Percentiles rank a stretch among this genome's conserved stretches.
These are phyloP conservation scores for Rhizopus sp. DNA, from an alignment of 371 early-diverging fungal genomes.

Conservation along the genomic window DNA sequence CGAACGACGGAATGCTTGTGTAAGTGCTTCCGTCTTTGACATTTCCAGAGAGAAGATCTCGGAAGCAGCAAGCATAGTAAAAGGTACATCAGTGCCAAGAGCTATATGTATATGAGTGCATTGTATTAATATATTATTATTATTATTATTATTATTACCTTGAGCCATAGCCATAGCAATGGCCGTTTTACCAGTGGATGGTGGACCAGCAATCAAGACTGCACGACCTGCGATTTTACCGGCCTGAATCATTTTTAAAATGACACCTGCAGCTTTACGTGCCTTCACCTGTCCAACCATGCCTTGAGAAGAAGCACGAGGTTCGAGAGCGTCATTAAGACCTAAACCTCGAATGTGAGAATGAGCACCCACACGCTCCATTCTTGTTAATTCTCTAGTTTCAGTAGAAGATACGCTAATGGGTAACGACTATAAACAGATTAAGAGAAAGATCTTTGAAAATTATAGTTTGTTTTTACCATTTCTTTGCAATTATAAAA, in stretches of 20 bases:
- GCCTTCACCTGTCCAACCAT: conserved; percentile 98
- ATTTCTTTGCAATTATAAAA: not conserved
- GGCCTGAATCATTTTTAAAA: conserved; percentile 91
- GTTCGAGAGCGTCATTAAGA: conserved; percentile 89
- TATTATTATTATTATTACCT: conserved; percentile 26
- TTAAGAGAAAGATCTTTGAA: not conserved
- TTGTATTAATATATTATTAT: not conserved
- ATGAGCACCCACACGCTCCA: conserved; percentile 89
- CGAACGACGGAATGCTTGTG: conserved; percentile 97
- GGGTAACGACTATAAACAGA: conserved; percentile 34
- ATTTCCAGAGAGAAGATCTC: conserved; percentile 98
- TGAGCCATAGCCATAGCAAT: conserved; percentile 95
- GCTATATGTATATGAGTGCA: conserved; percentile 35
- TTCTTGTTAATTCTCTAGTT: conserved; percentile 60
- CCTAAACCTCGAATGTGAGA: conserved; percentile 95
- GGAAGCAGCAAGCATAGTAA: conserved; percentile 94
- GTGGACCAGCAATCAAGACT: conserved; percentile 96
- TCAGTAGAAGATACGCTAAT: conserved; percentile 49
- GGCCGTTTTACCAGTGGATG: conserved; percentile 97
- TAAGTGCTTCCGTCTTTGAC: conserved; percentile 98
- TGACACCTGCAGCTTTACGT: conserved; percentile 94
- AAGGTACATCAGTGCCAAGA: conserved; percentile 93
- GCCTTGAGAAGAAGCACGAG: conserved; percentile 86
- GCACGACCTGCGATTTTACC: conserved; percentile 98
- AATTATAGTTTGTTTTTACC: too few relatives aligned